phyloP scores from a whole-genome alignment of 768 basidiomycete genomes.

The Suillus subluteus region DNA sequence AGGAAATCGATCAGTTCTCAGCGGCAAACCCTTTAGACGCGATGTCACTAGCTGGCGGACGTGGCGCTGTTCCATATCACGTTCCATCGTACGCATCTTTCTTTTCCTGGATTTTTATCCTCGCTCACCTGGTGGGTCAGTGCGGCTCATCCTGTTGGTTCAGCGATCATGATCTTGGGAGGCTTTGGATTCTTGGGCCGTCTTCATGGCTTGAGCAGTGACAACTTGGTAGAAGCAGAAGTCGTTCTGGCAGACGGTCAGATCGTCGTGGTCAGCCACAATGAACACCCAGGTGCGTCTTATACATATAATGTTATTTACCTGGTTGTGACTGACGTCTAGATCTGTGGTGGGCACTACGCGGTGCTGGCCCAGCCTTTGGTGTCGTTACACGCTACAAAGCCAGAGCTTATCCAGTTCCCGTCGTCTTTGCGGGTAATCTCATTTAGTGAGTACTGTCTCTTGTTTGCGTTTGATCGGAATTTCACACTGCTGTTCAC shows the following conservation, averaged over 20 bases:
- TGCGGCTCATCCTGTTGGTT: constrained; percentile 79
- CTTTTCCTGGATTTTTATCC: constrained; percentile 12
- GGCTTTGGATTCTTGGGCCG: constrained; percentile 91
- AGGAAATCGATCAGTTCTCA: constrained; percentile 79
- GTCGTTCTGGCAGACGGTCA: constrained; percentile 89
- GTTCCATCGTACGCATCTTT: constrained; percentile 66
- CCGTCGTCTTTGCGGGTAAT: constrained; percentile 91
- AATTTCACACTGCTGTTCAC: constrained; percentile 14
- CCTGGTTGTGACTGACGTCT: constrained; percentile 4
- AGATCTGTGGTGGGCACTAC: constrained; percentile 90
- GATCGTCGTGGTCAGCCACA: constrained; percentile 78
- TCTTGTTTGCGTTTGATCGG: background rate
- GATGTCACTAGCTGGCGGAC: constrained; percentile 50
- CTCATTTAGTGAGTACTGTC: constrained; percentile 75
- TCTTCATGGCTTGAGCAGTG: constrained; percentile 83
- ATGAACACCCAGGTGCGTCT: constrained; percentile 64
- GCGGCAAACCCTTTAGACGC: constrained; percentile 69
- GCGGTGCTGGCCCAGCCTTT: constrained; percentile 81
- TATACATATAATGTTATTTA: constrained; percentile 16
- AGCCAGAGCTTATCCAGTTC: constrained; percentile 85
- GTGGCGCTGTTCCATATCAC: constrained; percentile 72
- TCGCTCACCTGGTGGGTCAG: constrained; percentile 39
- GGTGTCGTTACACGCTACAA: constrained; percentile 91
- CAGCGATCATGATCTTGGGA: constrained; percentile 80
- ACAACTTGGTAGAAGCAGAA: constrained; percentile 90